Evolutionary conservation across 148 eudicot genomes (phyloP).

Genomic region (Chenopodium formosanum): DNA sequence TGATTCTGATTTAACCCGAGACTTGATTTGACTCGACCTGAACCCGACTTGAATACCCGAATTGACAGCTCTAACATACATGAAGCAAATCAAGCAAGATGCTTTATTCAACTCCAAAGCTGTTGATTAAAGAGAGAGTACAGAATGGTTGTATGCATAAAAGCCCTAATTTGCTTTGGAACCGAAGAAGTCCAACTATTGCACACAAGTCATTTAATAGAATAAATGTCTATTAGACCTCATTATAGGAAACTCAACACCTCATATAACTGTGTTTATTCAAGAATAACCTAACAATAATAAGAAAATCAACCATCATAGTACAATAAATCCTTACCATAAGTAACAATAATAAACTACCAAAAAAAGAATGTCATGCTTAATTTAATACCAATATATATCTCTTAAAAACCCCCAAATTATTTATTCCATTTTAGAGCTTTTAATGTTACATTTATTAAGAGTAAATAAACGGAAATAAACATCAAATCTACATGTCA

Average conservation of each 20-base stretch:
- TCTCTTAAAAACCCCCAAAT: neutral
- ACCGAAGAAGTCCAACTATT: neutral
- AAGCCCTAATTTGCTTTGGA: neutral
- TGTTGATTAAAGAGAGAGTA: neutral
- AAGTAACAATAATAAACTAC: neutral
- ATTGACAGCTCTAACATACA: too few species aligned
- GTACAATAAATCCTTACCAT: neutral
- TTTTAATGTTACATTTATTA: neutral
- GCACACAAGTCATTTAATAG: neutral
- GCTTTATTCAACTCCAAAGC: neutral
- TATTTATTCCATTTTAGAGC: neutral
- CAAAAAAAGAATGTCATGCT: neutral
- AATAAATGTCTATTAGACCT: neutral
- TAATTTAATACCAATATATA: neutral
- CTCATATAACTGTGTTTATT: neutral
- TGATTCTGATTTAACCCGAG: too few species aligned
- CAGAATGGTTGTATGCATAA: neutral
- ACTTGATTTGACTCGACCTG: too few species aligned
- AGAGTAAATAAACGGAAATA: neutral
- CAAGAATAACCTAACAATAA: neutral
- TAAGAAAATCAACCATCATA: neutral
- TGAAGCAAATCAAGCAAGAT: neutral
- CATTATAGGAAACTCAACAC: neutral
- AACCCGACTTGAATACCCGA: too few species aligned
- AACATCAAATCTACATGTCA: neutral